Conservation (phyloP, 2,329 filamentous ascomycete genomes). For the Colletotrichum sp. region DNA sequence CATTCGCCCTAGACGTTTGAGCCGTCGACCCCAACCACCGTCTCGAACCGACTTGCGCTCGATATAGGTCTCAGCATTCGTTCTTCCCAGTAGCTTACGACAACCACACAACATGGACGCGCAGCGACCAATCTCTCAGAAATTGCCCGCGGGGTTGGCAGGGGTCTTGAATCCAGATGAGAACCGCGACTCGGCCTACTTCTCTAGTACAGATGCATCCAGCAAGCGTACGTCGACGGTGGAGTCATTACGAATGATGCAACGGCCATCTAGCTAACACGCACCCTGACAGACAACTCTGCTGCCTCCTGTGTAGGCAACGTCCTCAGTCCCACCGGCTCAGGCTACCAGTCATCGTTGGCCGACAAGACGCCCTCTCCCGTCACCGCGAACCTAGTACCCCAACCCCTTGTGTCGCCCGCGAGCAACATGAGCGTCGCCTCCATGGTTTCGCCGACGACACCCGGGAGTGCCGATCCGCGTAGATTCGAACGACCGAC, state of each 20-base stretch:
- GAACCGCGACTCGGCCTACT: slow-evolving; percentile 49
- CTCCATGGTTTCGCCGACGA: slow-evolving; percentile 68
- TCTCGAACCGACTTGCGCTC: not conserved
- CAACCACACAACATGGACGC: slow-evolving; percentile 5
- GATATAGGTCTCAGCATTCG: not conserved
- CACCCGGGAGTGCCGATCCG: slow-evolving; percentile 46
- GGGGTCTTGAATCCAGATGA: slow-evolving; percentile 58
- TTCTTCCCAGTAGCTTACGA: not conserved
- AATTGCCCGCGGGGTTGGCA: slow-evolving; percentile 53
- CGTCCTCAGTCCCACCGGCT: slow-evolving; percentile 33
- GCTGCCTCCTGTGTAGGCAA: slow-evolving; percentile 40
- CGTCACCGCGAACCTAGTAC: slow-evolving; percentile 54
- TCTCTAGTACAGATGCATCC: slow-evolving; percentile 46
- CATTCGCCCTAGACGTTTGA: not conserved
- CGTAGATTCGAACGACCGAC: slow-evolving; percentile 49
- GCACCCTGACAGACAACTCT: slow-evolving; percentile 43
- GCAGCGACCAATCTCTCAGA: slow-evolving; percentile 38
- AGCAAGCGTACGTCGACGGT: slow-evolving; percentile 43
- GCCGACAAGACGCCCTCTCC: slow-evolving; percentile 69
- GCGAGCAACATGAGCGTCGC: slow-evolving; percentile 69
- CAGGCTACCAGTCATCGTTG: slow-evolving; percentile 54
- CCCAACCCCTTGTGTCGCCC: slow-evolving; percentile 61
- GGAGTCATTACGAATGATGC: not conserved
- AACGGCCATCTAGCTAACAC: slow-evolving; percentile 16
- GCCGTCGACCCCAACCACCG: not conserved